Evolutionary conservation across 2,329 filamentous ascomycete genomes (phyloP).

Genomic region (Juglanconis oblonga): DNA sequence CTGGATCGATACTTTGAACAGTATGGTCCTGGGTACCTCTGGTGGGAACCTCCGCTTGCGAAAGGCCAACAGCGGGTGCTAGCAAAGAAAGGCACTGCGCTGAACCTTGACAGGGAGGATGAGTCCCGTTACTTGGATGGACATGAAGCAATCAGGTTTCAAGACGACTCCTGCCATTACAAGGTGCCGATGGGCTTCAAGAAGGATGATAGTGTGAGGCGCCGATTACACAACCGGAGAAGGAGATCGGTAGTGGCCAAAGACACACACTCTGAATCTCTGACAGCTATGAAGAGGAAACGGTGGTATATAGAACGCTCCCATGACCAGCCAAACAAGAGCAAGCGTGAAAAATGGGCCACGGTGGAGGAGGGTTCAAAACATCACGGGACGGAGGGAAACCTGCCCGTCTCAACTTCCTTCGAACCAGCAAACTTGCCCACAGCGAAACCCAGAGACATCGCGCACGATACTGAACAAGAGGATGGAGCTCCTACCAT

Average conservation of each 20-base stretch:
- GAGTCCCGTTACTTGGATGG: background rate
- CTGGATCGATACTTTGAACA: slow-evolving; percentile 35
- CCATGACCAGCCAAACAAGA: background rate
- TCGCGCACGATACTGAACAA: background rate
- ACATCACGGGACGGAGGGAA: background rate
- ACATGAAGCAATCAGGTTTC: slow-evolving; percentile 17
- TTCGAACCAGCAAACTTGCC: background rate
- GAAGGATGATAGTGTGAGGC: slow-evolving; percentile 17
- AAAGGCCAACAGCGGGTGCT: slow-evolving; percentile 16
- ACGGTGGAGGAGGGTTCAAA: background rate
- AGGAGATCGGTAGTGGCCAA: background rate
- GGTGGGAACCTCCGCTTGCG: slow-evolving; percentile 41
- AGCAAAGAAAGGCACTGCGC: slow-evolving; percentile 31
- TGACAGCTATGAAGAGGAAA: background rate
- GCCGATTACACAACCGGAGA: background rate
- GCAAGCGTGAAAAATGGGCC: background rate
- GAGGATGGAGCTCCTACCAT: slow-evolving; percentile 26
- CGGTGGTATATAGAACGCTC: background rate
- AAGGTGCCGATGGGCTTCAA: slow-evolving; percentile 29
- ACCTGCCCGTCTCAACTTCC: background rate
- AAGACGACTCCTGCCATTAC: slow-evolving; percentile 30
- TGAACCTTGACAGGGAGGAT: slow-evolving; percentile 13
- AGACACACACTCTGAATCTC: background rate
- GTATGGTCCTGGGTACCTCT: slow-evolving; percentile 42
- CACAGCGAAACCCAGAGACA: background rate